phyloP scores from a whole-genome alignment of 2,329 filamentous ascomycete species.

The Truncatella angustata region DNA sequence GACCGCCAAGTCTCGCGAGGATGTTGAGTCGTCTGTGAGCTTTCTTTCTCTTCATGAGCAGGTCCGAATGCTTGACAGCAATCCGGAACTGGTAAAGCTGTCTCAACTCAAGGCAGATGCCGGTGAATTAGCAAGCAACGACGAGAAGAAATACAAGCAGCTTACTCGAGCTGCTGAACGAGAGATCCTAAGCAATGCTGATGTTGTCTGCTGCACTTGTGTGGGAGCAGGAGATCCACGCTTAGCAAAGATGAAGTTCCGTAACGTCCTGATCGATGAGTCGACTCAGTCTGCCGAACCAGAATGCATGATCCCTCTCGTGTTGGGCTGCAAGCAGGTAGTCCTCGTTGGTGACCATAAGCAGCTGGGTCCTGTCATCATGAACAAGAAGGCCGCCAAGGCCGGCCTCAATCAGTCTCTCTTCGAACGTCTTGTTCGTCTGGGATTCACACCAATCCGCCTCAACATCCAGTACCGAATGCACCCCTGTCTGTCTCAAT shows the following conservation, averaged over 20 bases:
- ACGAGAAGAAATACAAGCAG: conserved; percentile 98
- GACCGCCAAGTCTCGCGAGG: conserved; percentile 97
- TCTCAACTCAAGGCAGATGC: conserved; percentile 89
- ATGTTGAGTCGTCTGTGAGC: conserved; percentile 96
- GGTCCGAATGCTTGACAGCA: conserved; percentile 95
- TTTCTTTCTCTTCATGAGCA: conserved; percentile 96
- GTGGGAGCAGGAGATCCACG: conserved; percentile 96
- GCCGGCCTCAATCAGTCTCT: conserved; percentile 97
- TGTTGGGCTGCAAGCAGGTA: conserved; percentile 96
- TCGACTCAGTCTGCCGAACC: conserved; percentile 97
- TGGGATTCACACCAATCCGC: conserved; percentile 87
- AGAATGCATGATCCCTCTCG: conserved; percentile 97
- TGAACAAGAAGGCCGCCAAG: conserved; percentile 99
- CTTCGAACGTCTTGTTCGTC: conserved; percentile 91
- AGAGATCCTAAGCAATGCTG: conserved; percentile 90
- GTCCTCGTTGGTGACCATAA: conserved; percentile 99
- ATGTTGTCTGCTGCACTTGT: conserved; percentile 98
- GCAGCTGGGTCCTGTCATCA: conserved; percentile 96
- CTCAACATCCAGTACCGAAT: conserved; percentile 98
- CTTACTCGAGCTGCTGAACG: conserved; percentile 90
- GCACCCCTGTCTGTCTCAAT: conserved; percentile 96
- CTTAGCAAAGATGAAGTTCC: conserved; percentile 95
- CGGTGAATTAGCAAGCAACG: conserved; percentile 88
- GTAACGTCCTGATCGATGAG: conserved; percentile 96
- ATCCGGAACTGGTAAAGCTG: conserved; percentile 87